Evolutionary conservation across 192 early-diverging fungal species (phyloP).

Genomic region (Allomyces macrogynus): DNA sequence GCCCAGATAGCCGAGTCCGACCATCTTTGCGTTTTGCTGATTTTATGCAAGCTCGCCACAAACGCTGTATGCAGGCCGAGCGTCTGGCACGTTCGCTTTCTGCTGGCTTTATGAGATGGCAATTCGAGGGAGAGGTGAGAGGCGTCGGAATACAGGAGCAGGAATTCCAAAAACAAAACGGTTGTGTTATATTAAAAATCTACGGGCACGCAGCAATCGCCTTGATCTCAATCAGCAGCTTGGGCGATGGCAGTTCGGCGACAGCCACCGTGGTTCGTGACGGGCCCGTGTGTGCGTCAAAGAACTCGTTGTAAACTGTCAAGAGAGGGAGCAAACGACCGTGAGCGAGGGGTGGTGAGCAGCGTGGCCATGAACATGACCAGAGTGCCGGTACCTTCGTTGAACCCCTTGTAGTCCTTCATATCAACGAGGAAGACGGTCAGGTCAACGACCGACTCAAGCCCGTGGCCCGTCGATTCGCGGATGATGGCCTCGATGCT

Average conservation of each 20-base stretch:
- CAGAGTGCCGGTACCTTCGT: conserved; percentile 13
- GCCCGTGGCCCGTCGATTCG: conserved; percentile 17
- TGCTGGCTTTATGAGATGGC: too few relatives aligned
- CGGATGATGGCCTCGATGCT: conserved; percentile 34
- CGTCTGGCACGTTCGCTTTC: too few relatives aligned
- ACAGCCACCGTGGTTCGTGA: conserved; percentile 47
- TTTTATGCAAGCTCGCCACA: too few relatives aligned
- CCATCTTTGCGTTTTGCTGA: too few relatives aligned
- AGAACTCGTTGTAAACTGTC: conserved; percentile 41
- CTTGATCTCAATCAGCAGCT: conserved; percentile 45
- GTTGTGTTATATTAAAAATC: too few relatives aligned
- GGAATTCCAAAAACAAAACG: too few relatives aligned
- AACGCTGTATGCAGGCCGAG: too few relatives aligned
- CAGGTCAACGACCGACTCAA: conserved; percentile 42
- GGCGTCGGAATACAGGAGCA: too few relatives aligned
- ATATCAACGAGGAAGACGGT: conserved; percentile 54
- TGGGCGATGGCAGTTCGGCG: conserved; percentile 34
- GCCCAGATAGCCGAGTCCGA: too few relatives aligned
- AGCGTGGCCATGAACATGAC: too few relatives aligned
- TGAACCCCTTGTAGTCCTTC: conserved; percentile 40
- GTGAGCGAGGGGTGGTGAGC: neutral
- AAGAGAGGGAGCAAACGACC: neutral
- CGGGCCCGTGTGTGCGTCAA: conserved; percentile 33
- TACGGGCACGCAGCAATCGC: conserved; percentile 25
- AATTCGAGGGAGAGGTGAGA: too few relatives aligned